Base-by-base conservation (phyloP, 768 basidiomycete species). In the Termitomyces eurrhizus region DNA sequence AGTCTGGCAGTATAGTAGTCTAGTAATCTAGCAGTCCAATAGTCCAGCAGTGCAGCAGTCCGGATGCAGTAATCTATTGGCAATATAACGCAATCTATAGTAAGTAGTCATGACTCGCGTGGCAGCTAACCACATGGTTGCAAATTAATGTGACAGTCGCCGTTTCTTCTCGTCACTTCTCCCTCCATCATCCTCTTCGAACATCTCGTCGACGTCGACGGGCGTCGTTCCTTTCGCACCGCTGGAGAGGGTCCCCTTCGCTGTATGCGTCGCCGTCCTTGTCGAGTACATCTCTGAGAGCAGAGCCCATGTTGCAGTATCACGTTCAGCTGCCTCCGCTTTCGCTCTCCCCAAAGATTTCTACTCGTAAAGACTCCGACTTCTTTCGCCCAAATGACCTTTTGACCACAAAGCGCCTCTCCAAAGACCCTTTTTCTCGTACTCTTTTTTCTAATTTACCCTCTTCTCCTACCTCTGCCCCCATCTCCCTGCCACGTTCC, bases 281-380 rank as follows among this genome's bases (percentile, higher is more conserved):
- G 35, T 37, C 24, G 35, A 48, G 56, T 1, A 4, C 8, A 46
- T 81, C 76, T 83, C 83, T 83, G 83, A 71, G 71, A 67, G 71
- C 69, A 72, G 70, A 67, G 73, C 78, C 72, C 74, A 87, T 87
- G 85, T 83, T 86, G 81, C 84, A 85, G 76, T 83, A 82, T 69
- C 75, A 79, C 57, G 68, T 77, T 59, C 76, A 77, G 68, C 74
- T 75, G 52, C 76, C 77, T 29, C 76, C 75, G 67, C 74, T 75
- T 65, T 73, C 72, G 66, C 72, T 75, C 72, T 71, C 72, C 58
- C 72, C 69, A 63, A 78, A 76, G 69, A 60, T 67, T 56, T 49
- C 62, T 56, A 37, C 68, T 54, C 68, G 67, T 52, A 74, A 72
- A 64, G 72, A 75, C 67, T 66, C 60, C 67, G 75, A 76, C 65